These are phyloP conservation scores for Silene noctiflora DNA, from an alignment of 179 eudicot genomes.

Conservation along the genomic window DNA sequence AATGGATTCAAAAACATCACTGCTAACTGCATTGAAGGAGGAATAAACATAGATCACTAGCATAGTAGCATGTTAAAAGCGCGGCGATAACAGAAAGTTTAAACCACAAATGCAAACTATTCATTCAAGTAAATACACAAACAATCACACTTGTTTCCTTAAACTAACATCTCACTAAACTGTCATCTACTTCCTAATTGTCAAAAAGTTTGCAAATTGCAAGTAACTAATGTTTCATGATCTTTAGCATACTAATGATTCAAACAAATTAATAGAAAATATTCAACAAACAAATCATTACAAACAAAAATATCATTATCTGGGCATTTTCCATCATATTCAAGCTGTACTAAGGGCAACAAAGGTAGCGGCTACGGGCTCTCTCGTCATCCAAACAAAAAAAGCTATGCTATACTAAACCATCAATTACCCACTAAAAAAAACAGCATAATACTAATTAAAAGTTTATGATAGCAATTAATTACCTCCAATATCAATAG, in stretches of 20 bases:
- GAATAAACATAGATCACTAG: background rate
- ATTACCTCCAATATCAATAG: constrained; percentile 90
- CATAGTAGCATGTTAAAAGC: too few species aligned
- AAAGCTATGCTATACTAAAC: background rate
- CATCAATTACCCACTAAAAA: background rate
- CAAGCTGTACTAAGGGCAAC: too few species aligned
- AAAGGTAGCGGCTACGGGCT: too few species aligned
- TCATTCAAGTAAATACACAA: background rate
- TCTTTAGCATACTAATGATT: too few species aligned
- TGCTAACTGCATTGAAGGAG: background rate
- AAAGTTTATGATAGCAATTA: background rate
- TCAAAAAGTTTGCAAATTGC: background rate
- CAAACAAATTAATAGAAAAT: background rate
- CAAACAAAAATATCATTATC: background rate
- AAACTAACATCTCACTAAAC: constrained; percentile 7
- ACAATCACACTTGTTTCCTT: background rate
- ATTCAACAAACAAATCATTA: constrained; percentile 7
- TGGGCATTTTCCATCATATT: background rate
- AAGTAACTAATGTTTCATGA: background rate
- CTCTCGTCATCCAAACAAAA: too few species aligned
- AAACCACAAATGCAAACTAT: background rate
- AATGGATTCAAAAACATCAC: constrained; percentile 1
- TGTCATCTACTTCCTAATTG: background rate
- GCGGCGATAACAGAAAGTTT: background rate
- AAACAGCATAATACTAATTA: background rate